Evolutionary conservation across 2,329 filamentous ascomycete genomes (phyloP).

Genomic region (Leptodontidium sp.): DNA sequence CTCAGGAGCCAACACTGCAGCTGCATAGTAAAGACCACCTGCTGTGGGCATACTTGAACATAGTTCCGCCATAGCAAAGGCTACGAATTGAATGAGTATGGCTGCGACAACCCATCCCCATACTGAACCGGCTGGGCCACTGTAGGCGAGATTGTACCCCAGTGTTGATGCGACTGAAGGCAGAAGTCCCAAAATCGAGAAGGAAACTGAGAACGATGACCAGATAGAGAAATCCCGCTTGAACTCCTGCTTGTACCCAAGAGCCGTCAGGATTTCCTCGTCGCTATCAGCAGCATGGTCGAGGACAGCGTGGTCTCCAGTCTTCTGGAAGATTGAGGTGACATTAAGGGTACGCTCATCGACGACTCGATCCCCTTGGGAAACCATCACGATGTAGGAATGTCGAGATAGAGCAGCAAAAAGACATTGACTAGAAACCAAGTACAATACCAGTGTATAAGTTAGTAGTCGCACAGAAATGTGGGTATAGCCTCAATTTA

Average conservation of each 20-base stretch:
- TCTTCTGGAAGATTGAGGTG: constrained; percentile 22
- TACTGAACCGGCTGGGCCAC: constrained; percentile 46
- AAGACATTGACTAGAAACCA: neutral
- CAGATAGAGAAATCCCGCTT: constrained; percentile 26
- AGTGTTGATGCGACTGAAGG: constrained; percentile 28
- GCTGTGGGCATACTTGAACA: constrained; percentile 71
- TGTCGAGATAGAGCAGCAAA: neutral
- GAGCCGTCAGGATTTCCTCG: constrained; percentile 26
- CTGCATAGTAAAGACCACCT: constrained; percentile 70
- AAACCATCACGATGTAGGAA: neutral
- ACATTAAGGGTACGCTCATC: neutral
- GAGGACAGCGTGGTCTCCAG: constrained; percentile 20
- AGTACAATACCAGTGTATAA: neutral
- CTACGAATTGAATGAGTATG: constrained; percentile 69
- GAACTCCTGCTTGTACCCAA: constrained; percentile 33
- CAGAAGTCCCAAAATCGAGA: constrained; percentile 26
- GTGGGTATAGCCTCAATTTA: constrained; percentile 7
- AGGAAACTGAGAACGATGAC: constrained; percentile 27
- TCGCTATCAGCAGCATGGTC: constrained; percentile 25
- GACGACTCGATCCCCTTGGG: neutral
- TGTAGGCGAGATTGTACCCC: constrained; percentile 25
- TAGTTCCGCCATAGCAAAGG: constrained; percentile 67
- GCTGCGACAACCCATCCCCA: constrained; percentile 74
- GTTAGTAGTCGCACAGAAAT: neutral
- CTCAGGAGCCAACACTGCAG: constrained; percentile 42